Percentiles rank a stretch among this genome's conserved stretches.
Conservation (phyloP, 192 early-diverging fungal genomes). For the Mycoemilia scoparia region DNA sequence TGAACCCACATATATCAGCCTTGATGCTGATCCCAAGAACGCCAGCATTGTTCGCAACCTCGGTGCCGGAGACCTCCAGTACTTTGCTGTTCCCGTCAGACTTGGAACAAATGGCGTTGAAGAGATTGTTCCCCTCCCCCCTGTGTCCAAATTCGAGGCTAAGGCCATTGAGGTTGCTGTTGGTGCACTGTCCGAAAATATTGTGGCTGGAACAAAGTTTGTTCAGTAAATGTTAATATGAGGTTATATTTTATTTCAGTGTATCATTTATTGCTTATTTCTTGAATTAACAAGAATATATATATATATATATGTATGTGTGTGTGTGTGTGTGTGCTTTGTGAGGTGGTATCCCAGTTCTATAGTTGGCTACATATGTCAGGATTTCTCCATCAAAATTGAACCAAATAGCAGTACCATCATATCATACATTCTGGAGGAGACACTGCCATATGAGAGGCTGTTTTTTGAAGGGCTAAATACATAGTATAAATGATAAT, state of each 20-base stretch:
- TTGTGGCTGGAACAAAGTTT: constrained; percentile 71
- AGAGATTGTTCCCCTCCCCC: constrained; percentile 68
- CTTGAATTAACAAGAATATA: constrained; percentile 20
- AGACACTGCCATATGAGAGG: too few species aligned
- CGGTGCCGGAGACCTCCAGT: constrained; percentile 37
- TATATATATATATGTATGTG: too few species aligned
- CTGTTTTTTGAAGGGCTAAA: too few species aligned
- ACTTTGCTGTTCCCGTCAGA: constrained; percentile 58
- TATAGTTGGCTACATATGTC: too few species aligned
- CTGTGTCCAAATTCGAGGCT: constrained; percentile 59
- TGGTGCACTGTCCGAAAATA: constrained; percentile 77
- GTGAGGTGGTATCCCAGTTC: too few species aligned
- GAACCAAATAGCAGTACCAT: too few species aligned
- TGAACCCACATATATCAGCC: constrained; percentile 56
- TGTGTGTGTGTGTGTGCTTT: too few species aligned
- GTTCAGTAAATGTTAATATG: constrained; percentile 28
- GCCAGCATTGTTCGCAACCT: constrained; percentile 28
- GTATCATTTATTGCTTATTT: too few species aligned
- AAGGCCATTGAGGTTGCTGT: constrained; percentile 53
- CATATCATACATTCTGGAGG: too few species aligned
- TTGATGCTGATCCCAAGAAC: constrained; percentile 32
- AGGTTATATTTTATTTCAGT: too few species aligned
- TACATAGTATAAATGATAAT: too few species aligned
- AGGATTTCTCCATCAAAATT: too few species aligned
- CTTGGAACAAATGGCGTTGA: constrained; percentile 57